Base-by-base conservation (phyloP, 805 yeast species). In the Hanseniaspora vineae region DNA sequence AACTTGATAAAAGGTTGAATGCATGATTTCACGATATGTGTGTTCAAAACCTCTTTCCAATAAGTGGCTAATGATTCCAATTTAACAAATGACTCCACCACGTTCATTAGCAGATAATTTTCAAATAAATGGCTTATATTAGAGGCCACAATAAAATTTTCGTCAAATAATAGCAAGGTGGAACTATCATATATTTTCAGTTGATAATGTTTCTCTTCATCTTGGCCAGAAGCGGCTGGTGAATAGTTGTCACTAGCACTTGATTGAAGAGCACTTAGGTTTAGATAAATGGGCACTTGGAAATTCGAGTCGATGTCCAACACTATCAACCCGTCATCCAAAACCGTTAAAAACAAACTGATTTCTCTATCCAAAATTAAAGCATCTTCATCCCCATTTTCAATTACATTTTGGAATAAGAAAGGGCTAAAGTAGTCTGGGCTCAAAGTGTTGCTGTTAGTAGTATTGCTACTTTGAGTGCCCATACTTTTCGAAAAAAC, bases 1-100 rank as follows among this genome's bases (percentile, higher is more conserved):
- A 62, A 60, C 6, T 49, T 52, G 15, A 39, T 18, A 46, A 51
- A 61, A 2, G 64, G 61, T 15, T 46, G 44, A 10, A 55, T 43
- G 10, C 55, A 42, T 12, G 55, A 56, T n/a, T 52, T 48, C 6
- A 37, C 19, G n/a, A 37, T 37, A 6, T 15, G 3, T 9, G 9
- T 31, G n/a, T 23, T 20, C 31, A 19, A 40, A 40, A 40, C 31
- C 12, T 19, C 20, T 13, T n/a, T 20, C 29, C 31, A 40, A 19
- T 40, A 40, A 4, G 13, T 6, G 10, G 18, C 9, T 40, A 40
- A 15, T 5, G 17, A 18, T 3, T 40, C 18, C n/a, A 40, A 40
- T 19, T 15, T 40, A 19, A 3, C 19, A 20, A 19, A 11, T 9
- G n/a, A 40, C 14, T 23, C 43, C 12, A 20, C 13, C n/a, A 40